Percentiles rank a stretch among this genome's conserved stretches.
phyloP scores from a whole-genome alignment of 371 early-diverging fungal genomes.

The Rhizopus delemar region DNA sequence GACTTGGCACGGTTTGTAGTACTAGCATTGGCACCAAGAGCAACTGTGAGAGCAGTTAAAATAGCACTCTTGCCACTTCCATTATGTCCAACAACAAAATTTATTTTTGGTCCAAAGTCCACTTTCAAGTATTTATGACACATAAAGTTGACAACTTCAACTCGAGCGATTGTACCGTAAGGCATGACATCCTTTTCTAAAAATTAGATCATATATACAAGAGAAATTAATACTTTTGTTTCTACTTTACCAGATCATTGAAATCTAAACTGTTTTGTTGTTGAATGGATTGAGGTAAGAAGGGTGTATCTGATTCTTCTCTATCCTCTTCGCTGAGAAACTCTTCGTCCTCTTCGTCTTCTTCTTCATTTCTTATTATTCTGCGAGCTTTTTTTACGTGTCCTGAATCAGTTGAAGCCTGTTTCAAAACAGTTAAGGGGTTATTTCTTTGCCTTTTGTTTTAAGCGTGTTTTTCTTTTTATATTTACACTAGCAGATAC shows the following conservation, averaged over 20 bases:
- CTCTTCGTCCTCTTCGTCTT: constrained; percentile 8
- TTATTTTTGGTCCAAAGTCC: constrained; percentile 83
- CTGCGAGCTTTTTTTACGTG: constrained; percentile 5
- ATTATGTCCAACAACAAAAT: constrained; percentile 95
- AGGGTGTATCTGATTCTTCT: constrained; percentile 4
- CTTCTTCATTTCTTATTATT: background rate
- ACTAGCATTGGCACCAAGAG: constrained; percentile 89
- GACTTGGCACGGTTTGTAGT: constrained; percentile 85
- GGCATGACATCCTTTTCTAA: constrained; percentile 44
- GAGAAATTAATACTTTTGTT: constrained; percentile 4
- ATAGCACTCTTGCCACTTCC: constrained; percentile 97
- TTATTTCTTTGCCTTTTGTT: background rate
- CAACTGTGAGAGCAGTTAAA: constrained; percentile 86
- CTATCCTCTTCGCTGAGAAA: background rate
- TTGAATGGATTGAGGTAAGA: background rate
- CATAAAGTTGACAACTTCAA: constrained; percentile 92
- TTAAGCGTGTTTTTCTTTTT: background rate
- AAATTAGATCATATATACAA: background rate
- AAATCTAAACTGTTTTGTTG: background rate
- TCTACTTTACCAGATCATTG: constrained; percentile 10
- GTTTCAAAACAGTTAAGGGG: background rate
- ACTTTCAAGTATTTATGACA: constrained; percentile 85
- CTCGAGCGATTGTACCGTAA: constrained; percentile 76
- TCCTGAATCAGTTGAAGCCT: background rate
- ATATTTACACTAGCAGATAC: background rate